A percentile compares a stretch with the other conserved stretches of the same genome.
Evolutionary conservation across 169 alveolate species (phyloP).

Genomic region (Blepharisma undulans): DNA sequence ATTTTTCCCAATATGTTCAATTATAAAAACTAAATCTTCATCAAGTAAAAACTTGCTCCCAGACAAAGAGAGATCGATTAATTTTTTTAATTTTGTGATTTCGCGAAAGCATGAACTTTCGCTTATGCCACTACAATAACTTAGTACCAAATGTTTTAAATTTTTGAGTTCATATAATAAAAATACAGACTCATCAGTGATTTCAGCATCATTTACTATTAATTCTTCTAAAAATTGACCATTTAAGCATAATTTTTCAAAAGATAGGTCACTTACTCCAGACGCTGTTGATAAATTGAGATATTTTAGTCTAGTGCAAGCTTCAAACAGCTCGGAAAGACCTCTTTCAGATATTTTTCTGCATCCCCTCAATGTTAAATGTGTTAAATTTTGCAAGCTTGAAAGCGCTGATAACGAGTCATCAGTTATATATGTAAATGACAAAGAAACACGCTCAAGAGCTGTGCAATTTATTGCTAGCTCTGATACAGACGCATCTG

Average conservation of each 20-base stretch:
- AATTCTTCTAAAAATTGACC: neutral
- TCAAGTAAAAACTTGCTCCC: neutral
- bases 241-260: neutral
- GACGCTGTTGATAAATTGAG: neutral
- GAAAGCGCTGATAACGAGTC: neutral
- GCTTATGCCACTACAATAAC: neutral
- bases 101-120: neutral
- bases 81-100: neutral
- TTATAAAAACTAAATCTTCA: neutral
- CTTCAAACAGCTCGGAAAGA: neutral
- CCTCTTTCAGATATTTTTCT: neutral
- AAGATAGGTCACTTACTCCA: neutral
- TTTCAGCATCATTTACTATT: neutral
- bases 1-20: neutral
- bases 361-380: neutral
- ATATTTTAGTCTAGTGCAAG: neutral
- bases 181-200: neutral
- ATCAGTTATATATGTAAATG: neutral
- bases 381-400: neutral
- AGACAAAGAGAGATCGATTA: neutral
- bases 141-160: neutral
- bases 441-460: neutral
- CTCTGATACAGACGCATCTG: neutral
- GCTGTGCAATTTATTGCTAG: neutral
- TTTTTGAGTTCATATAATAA: neutral